Conservation (phyloP, 305 asterid species). For the Rubia balearica region DNA sequence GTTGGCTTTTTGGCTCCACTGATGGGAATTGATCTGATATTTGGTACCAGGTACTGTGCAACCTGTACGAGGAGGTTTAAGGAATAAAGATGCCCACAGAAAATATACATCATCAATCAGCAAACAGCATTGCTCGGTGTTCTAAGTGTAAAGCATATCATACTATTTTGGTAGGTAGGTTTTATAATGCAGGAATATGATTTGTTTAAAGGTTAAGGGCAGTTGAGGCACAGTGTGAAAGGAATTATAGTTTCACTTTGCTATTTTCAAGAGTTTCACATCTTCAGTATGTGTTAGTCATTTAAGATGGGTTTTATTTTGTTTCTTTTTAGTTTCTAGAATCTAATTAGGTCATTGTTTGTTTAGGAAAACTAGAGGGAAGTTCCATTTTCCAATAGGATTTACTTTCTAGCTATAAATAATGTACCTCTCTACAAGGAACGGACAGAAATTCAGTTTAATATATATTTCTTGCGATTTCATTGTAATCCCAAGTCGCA, state of each 20-base stretch:
- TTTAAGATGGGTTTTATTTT: neutral
- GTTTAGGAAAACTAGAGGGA: neutral
- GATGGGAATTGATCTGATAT: conserved; percentile 62
- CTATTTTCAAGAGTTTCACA: neutral
- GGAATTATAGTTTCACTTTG: too few species aligned
- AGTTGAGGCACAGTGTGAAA: too few species aligned
- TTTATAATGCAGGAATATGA: neutral
- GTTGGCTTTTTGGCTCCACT: conserved; percentile 75
- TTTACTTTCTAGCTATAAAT: neutral
- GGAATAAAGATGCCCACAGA: too few species aligned
- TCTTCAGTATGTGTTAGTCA: neutral
- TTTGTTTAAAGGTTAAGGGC: neutral
- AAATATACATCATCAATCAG: too few species aligned
- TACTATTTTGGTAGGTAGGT: too few species aligned
- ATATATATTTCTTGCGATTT: too few species aligned
- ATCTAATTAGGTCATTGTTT: neutral
- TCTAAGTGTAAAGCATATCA: neutral
- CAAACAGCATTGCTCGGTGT: neutral
- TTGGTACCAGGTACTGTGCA: conserved; percentile 78
- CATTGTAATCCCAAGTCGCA: too few species aligned
- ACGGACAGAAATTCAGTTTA: neutral
- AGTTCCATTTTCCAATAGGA: neutral
- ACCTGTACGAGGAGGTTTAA: conserved; percentile 38
- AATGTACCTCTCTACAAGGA: neutral
- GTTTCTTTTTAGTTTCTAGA: neutral